Percentiles rank a stretch among this genome's conserved stretches.
phyloP scores from a whole-genome alignment of 176 grass and related monocot species.

The Oryza meridionalis region DNA sequence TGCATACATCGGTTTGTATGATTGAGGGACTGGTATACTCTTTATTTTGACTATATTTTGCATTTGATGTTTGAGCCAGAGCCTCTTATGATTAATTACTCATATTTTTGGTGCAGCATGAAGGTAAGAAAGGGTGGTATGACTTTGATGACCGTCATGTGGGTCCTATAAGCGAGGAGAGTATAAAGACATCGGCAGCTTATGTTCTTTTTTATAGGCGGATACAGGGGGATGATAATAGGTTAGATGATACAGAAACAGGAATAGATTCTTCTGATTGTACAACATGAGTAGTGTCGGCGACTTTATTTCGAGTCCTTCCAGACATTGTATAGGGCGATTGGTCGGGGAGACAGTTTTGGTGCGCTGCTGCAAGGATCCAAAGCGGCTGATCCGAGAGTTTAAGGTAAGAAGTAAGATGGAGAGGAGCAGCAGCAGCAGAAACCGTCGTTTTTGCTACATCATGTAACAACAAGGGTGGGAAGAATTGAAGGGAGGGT shows the following conservation, averaged over 20 bases:
- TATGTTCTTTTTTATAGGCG: constrained; percentile 94
- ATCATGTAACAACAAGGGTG: background rate
- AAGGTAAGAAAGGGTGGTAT: constrained; percentile 63
- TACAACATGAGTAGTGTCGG: constrained; percentile 26
- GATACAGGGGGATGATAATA: constrained; percentile 48
- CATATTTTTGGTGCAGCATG: constrained; percentile 57
- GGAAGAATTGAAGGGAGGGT: background rate
- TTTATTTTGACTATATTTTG: background rate
- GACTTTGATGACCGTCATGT: constrained; percentile 87
- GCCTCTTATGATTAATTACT: background rate
- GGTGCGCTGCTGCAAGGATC: background rate
- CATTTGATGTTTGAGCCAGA: background rate
- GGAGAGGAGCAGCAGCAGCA: background rate
- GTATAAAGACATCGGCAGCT: constrained; percentile 84
- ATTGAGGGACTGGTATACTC: background rate
- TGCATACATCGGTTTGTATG: background rate
- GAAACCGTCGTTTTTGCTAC: constrained; percentile 6
- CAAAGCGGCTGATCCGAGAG: background rate
- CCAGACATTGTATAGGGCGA: constrained; percentile 54
- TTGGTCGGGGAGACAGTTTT: constrained; percentile 15
- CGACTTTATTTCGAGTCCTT: constrained; percentile 24
- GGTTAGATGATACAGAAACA: constrained; percentile 56
- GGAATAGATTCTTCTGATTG: constrained; percentile 49
- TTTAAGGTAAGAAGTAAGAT: background rate
- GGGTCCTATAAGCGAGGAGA: constrained; percentile 62